A percentile compares a stretch with the other conserved stretches of the same genome.
Evolutionary conservation across 208 protist genomes (phyloP).

Genomic region (Trypanosoma boissoni): DNA sequence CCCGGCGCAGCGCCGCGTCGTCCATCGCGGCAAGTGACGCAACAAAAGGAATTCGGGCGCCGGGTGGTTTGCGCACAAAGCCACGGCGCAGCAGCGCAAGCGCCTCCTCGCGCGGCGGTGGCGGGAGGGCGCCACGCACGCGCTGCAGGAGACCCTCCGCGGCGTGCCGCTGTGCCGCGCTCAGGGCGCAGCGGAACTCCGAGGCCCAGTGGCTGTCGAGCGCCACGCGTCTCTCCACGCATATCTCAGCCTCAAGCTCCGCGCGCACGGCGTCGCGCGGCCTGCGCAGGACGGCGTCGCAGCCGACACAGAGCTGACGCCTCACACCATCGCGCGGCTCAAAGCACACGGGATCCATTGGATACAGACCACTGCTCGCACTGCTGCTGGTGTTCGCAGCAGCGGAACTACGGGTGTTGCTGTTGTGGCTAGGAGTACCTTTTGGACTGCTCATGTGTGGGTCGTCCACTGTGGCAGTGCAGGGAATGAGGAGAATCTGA

Average conservation of each 20-base stretch:
- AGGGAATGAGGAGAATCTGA: constrained; percentile 18
- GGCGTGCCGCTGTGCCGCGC: constrained; percentile 16
- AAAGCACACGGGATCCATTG: constrained; percentile 20
- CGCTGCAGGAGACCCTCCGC: constrained; percentile 16
- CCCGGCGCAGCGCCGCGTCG: constrained; percentile 26
- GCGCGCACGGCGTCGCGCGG: constrained; percentile 6
- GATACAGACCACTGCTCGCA: constrained; percentile 9
- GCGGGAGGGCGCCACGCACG: background rate
- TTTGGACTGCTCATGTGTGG: background rate
- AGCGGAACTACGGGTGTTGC: constrained; percentile 14
- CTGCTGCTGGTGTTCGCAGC: constrained; percentile 10
- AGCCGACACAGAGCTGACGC: constrained; percentile 19
- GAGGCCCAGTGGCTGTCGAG: constrained; percentile 24
- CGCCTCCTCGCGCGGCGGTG: constrained; percentile 12
- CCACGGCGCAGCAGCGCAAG: constrained; percentile 20
- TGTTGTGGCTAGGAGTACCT: background rate
- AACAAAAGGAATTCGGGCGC: constrained; percentile 11
- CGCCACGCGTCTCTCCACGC: constrained; percentile 28
- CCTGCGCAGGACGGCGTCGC: constrained; percentile 16
- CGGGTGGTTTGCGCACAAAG: background rate
- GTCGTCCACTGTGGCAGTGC: too few relatives aligned
- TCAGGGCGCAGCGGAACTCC: constrained; percentile 20
- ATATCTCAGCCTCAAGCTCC: constrained; percentile 33
- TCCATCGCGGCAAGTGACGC: constrained; percentile 11
- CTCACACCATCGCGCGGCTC: constrained; percentile 28